Evolutionary conservation across 495 filamentous ascomycete species (phyloP), one percentile per base, ranked within the genome.

Genomic region (Daldinia concentrica): DNA sequence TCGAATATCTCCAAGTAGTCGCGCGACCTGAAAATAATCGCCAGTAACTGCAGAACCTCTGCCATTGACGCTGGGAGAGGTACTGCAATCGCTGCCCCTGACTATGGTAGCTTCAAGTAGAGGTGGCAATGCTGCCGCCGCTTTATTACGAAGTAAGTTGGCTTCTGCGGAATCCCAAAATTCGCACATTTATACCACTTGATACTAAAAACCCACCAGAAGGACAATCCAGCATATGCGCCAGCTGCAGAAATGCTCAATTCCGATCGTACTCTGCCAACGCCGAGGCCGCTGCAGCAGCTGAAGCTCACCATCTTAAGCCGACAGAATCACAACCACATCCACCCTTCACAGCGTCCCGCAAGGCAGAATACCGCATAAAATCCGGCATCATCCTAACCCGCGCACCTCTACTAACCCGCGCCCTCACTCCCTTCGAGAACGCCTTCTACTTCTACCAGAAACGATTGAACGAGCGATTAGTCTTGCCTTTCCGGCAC

Each of bases 371-470:
- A 69, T 92, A 93, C 83, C 85, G 81, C 64, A 88, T 96, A 84
- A 90, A 90, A 64, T 88, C 93, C 66, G 89, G 90, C 59, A 84
- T 97, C 62, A 88, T 98, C 66, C 91, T 99, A 64, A 93, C 93
- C 29, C 92, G 95, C 34, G 89, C 96, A 6, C 95, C 95, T 8
- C 82, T 93, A 56, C 85, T 99, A 69, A 98, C 96, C 58, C 91
- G 91, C 66, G 84, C 90, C 57, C 90, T 93, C 17, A 90, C 90
- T 34, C 85, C 91, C 12, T 98, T 99, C 80, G 95, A 99, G 80
- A 90, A 93, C 78, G 85, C 94, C 58, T 98, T 87, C 83, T 95
- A 90, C 84, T 92, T 98, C 79, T 99, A 99, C 84, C 95, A 99
- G 82, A 92, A 93, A 66, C 93, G 95, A 12, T 86, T 99, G 59